A percentile compares a stretch with the other conserved stretches of the same genome.
These are phyloP conservation scores for Clonostachys rosea DNA, from an alignment of 2,329 filamentous ascomycete genomes.

Conservation along the genomic window DNA sequence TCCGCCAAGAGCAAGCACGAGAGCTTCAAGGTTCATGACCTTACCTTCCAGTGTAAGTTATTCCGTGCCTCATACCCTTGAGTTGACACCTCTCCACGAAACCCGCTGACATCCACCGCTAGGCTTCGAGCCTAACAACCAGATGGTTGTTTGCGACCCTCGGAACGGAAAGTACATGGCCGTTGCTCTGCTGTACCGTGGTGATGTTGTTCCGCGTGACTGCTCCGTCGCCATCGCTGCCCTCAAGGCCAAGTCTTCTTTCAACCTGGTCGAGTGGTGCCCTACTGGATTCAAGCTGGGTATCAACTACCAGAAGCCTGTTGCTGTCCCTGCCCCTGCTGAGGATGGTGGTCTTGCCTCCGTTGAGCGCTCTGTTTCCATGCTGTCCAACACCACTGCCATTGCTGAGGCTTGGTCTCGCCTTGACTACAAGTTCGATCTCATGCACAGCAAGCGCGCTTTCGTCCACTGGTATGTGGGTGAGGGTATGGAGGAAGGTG, in stretches of 20 bases:
- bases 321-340: slow-evolving; percentile 49
- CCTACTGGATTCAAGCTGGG: slow-evolving; percentile 73
- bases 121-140: slow-evolving; percentile 76
- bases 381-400: slow-evolving; percentile 72
- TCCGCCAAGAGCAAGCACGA: slow-evolving; percentile 77
- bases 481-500: slow-evolving; percentile 89
- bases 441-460: slow-evolving; percentile 75
- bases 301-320: slow-evolving; percentile 69
- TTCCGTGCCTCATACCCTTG: no score
- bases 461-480: slow-evolving; percentile 80
- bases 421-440: slow-evolving; percentile 71
- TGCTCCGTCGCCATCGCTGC: slow-evolving; percentile 62
- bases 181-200: slow-evolving; percentile 67
- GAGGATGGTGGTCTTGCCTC: slow-evolving; percentile 55
- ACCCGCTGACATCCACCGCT: slow-evolving; percentile 4
- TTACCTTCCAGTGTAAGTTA: slow-evolving; percentile 66
- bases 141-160: slow-evolving; percentile 73
- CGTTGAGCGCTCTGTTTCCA: slow-evolving; percentile 61
- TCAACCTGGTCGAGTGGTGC: slow-evolving; percentile 74
- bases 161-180: slow-evolving; percentile 76
- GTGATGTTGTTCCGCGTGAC: slow-evolving; percentile 67
- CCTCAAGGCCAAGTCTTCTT: slow-evolving; percentile 67
- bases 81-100: neutral
- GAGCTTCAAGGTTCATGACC: slow-evolving; percentile 79
- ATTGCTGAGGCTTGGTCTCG: slow-evolving; percentile 71